These are phyloP conservation scores for Oxytropis ochrocephala DNA, from an alignment of 306 rosid genomes.

Conservation along the genomic window DNA sequence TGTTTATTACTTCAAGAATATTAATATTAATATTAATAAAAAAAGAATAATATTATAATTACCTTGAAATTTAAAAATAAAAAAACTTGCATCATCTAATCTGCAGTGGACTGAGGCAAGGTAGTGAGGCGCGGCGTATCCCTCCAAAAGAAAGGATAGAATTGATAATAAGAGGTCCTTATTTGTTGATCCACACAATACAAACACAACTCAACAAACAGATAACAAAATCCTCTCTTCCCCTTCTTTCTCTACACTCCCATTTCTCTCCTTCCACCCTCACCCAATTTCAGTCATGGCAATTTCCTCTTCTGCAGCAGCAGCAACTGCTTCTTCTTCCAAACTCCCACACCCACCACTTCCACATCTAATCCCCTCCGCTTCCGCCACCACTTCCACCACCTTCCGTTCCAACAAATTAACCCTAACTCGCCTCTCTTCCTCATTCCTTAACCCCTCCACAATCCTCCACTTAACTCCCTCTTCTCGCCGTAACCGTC, in stretches of 20 bases:
- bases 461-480: constrained; percentile 49
- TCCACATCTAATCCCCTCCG: constrained; percentile 14
- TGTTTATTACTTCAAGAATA: too few species aligned
- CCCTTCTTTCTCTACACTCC: background rate
- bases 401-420: constrained; percentile 33
- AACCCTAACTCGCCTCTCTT: constrained; percentile 43
- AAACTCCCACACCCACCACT: constrained; percentile 27
- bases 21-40: too few species aligned
- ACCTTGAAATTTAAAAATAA: too few species aligned
- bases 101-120: background rate
- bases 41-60: too few species aligned
- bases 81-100: background rate
- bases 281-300: constrained; percentile 31
- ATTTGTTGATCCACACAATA: background rate
- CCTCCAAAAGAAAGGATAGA: background rate
- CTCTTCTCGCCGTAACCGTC: constrained; percentile 2
- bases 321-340: constrained; percentile 33
- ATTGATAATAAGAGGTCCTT: background rate
- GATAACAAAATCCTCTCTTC: background rate
- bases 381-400: constrained; percentile 21
- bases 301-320: constrained; percentile 25
- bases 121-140: background rate
- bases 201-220: background rate
- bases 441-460: constrained; percentile 61
- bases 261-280: background rate